phyloP scores from a whole-genome alignment of 2,329 filamentous ascomycete species.

The Harringtonia aguacate region DNA sequence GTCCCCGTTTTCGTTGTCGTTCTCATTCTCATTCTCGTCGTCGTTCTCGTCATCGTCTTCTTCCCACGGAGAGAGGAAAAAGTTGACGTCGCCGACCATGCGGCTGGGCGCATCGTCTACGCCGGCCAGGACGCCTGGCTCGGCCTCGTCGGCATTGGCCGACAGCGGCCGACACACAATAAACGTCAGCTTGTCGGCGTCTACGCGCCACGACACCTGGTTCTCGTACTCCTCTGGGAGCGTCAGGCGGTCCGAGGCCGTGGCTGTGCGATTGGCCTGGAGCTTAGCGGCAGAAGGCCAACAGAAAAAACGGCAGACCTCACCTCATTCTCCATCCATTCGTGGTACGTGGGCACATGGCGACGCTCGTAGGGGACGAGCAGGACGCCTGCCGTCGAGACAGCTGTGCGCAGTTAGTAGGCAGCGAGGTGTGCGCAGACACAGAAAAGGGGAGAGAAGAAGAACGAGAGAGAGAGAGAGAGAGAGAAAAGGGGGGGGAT shows the following conservation, averaged over 20 bases:
- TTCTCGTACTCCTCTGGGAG: constrained; percentile 80
- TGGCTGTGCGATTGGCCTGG: constrained; percentile 68
- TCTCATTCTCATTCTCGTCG: constrained; percentile 33
- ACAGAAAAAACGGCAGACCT: constrained; percentile 8
- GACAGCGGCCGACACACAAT: constrained; percentile 56
- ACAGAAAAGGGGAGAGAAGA: neutral
- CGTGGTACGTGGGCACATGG: constrained; percentile 76
- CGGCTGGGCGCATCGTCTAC: constrained; percentile 40
- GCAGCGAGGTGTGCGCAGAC: too few relatives aligned
- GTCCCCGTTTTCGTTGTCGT: neutral
- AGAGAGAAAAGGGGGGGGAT: neutral
- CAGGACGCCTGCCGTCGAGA: constrained; percentile 54
- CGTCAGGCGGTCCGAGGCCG: constrained; percentile 75
- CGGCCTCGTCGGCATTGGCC: neutral
- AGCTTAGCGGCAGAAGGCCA: neutral
- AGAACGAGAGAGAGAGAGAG: neutral
- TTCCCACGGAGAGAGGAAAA: constrained; percentile 58
- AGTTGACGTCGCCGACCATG: constrained; percentile 69
- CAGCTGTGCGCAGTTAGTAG: constrained; percentile 35
- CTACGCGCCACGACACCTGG: constrained; percentile 76
- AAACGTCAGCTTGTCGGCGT: constrained; percentile 84
- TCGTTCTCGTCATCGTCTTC: constrained; percentile 15
- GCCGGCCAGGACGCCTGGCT: constrained; percentile 11
- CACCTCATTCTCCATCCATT: constrained; percentile 82
- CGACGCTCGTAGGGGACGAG: constrained; percentile 75